A percentile compares a stretch with the other conserved stretches of the same genome.
phyloP scores from a whole-genome alignment of 768 basidiomycete species.

The Leccinum arenicola region DNA sequence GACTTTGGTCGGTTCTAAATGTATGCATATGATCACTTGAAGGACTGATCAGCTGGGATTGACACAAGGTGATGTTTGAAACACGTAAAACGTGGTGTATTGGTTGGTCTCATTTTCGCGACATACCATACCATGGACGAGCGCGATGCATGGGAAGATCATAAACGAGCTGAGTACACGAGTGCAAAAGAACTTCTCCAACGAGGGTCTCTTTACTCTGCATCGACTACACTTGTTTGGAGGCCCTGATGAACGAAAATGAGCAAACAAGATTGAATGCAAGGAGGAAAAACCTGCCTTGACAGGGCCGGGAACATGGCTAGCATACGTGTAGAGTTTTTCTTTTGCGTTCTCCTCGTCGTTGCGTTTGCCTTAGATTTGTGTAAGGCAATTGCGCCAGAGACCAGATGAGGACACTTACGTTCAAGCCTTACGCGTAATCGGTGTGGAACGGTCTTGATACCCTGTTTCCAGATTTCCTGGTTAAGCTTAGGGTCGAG shows the following conservation, averaged over 20 bases:
- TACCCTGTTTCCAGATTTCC: constrained; percentile 88
- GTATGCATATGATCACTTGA: not conserved
- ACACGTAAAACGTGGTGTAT: not conserved
- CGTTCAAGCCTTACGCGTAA: constrained; percentile 93
- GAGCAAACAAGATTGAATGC: constrained; percentile 2
- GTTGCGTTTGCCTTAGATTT: constrained; percentile 82
- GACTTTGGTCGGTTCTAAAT: not conserved
- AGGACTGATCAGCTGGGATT: not conserved
- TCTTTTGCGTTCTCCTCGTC: constrained; percentile 99
- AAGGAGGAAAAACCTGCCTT: constrained; percentile 57
- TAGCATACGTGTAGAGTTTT: constrained; percentile 92
- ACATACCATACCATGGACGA: constrained; percentile 26
- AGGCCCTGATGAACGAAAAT: constrained; percentile 56
- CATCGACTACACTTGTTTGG: constrained; percentile 78
- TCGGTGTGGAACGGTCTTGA: constrained; percentile 91
- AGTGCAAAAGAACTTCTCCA: constrained; percentile 10
- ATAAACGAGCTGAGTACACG: constrained; percentile 20
- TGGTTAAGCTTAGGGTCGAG: constrained; percentile 97
- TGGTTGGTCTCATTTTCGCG: constrained; percentile 17
- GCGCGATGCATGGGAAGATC: constrained; percentile 25
- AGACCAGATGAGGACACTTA: constrained; percentile 38
- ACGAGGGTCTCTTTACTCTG: constrained; percentile 49
- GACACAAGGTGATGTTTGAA: not conserved
- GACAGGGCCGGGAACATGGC: constrained; percentile 72
- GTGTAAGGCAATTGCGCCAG: not conserved